These are phyloP conservation scores for Kazachstania sp. DNA, from an alignment of 1,139 yeast genomes.

Conservation along the genomic window DNA sequence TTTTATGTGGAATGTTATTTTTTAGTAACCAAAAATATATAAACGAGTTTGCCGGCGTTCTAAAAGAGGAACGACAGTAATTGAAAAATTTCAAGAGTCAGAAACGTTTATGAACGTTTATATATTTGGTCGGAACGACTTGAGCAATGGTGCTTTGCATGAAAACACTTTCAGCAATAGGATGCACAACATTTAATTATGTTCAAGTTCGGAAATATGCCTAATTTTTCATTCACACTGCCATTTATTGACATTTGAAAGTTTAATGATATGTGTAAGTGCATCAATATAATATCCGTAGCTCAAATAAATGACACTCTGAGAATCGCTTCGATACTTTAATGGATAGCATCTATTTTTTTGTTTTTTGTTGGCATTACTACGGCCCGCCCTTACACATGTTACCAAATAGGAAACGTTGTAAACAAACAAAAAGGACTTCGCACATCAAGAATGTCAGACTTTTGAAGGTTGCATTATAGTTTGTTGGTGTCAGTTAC, in stretches of 20 bases:
- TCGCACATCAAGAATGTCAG: not conserved
- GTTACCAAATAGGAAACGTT: not conserved
- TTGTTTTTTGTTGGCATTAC: not conserved
- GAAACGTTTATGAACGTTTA: no score
- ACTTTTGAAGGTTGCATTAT: not conserved
- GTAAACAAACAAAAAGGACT: slow-evolving; percentile 4
- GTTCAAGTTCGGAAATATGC: not conserved
- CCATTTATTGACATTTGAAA: not conserved
- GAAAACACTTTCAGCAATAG: not conserved
- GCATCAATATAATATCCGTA: not conserved
- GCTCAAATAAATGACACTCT: not conserved
- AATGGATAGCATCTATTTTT: not conserved
- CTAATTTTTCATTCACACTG: not conserved
- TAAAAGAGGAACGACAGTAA: no score
- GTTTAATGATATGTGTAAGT: not conserved
- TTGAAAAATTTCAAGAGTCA: no score
- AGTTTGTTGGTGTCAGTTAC: not conserved
- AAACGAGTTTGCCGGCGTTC: no score
- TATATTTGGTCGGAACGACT: no score
- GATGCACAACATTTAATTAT: not conserved
- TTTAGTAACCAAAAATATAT: no score
- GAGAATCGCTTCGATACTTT: not conserved
- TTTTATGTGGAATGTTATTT: no score
- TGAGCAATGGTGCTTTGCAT: no score
- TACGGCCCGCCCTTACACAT: not conserved